phyloP scores from a whole-genome alignment of 1,284 basidiomycete species.

The Anthracocystis walkeri region DNA sequence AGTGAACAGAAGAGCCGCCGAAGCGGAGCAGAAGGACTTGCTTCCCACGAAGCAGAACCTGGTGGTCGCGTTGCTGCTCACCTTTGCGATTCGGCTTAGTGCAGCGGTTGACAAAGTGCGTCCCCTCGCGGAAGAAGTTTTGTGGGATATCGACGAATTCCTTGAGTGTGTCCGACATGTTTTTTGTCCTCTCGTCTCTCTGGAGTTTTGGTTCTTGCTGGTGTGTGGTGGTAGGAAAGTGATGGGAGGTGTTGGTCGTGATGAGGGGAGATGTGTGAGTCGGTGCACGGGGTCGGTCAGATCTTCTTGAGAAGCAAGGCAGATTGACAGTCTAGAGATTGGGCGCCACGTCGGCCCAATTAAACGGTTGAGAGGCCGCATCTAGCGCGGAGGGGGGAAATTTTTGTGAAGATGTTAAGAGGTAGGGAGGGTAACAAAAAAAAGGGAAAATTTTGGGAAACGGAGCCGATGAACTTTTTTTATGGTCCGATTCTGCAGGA shows the following conservation, averaged over 20 bases:
- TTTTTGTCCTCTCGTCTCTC: not conserved
- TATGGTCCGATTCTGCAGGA: not conserved
- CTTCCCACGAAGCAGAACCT: too few relatives aligned
- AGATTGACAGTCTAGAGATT: not conserved
- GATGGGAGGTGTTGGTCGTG: not conserved
- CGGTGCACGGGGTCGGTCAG: constrained; percentile 6
- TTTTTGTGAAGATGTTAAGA: constrained; percentile 6
- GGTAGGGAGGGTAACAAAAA: not conserved
- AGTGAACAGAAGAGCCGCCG: not conserved
- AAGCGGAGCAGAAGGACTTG: not conserved
- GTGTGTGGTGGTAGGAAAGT: not conserved
- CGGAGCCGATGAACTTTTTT: constrained; percentile 14
- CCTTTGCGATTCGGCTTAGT: constrained; percentile 97
- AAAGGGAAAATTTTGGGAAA: too few relatives aligned
- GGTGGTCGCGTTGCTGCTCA: constrained; percentile 70
- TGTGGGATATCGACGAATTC: constrained; percentile 92
- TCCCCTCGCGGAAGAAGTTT: constrained; percentile 91
- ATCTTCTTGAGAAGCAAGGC: constrained; percentile 8
- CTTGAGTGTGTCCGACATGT: constrained; percentile 88
- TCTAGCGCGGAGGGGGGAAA: not conserved
- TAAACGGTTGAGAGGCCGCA: constrained; percentile 9
- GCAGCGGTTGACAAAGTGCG: constrained; percentile 94
- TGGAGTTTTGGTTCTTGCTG: too few relatives aligned
- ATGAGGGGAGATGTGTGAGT: too few relatives aligned
- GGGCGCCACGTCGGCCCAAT: constrained; percentile 22